A percentile compares a stretch with the other conserved stretches of the same genome.
These are phyloP conservation scores for Cudoniella acicularis DNA, from an alignment of 495 filamentous ascomycete genomes.

Conservation along the genomic window DNA sequence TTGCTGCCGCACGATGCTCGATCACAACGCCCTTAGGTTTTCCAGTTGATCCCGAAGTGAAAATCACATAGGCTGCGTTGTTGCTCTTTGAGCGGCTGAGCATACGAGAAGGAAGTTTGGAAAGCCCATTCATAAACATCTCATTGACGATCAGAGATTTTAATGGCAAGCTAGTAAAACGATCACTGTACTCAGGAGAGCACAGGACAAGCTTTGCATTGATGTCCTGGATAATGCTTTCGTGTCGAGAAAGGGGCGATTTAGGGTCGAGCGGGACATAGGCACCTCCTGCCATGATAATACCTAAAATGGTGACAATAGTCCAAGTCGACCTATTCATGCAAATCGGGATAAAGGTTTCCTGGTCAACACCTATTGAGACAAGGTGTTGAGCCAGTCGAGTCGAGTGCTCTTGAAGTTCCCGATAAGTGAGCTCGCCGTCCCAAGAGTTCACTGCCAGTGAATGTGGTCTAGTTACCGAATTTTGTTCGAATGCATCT, in stretches of 20 bases:
- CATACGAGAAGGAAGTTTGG: too few species aligned
- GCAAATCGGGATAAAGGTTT: slow-evolving; percentile 10
- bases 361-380: neutral
- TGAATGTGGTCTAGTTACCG: too few species aligned
- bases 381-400: neutral
- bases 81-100: too few species aligned
- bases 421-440: slow-evolving; percentile 30
- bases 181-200: too few species aligned
- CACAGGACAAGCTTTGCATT: neutral
- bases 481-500: neutral
- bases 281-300: slow-evolving; percentile 37
- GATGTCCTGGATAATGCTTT: neutral
- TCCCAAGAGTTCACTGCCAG: slow-evolving; percentile 29
- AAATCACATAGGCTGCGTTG: slow-evolving; percentile 36
- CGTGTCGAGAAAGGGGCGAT: slow-evolving; percentile 34
- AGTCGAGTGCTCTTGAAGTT: slow-evolving; percentile 4
- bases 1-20: slow-evolving; percentile 34
- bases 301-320: slow-evolving; percentile 34
- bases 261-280: slow-evolving; percentile 50
- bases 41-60: slow-evolving; percentile 39
- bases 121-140: too few species aligned
- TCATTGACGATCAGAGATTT: too few species aligned
- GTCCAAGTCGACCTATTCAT: slow-evolving; percentile 43
- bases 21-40: slow-evolving; percentile 26
- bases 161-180: too few species aligned